Base-by-base conservation (phyloP, 2,329 filamentous ascomycete species). In the Coniella vitis region DNA sequence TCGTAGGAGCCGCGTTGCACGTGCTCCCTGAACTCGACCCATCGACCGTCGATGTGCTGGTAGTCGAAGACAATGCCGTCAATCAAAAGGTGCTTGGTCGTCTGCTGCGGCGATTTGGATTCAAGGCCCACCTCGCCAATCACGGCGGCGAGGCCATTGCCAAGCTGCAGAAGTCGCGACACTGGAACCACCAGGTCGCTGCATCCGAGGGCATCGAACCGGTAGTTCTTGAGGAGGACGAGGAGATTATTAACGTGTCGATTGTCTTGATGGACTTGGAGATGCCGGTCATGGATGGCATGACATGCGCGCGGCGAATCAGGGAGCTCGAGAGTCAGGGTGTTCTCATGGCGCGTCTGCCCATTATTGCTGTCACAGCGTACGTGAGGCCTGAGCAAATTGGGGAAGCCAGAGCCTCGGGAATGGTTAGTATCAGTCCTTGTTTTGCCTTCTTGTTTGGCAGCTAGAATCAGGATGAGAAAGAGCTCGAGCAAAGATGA, bases 251-350 rank as follows among this genome's bases (percentile, higher is more conserved):
- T 8, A 74, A 81, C 41, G 73, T 87, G 20, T 79, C 80, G 8
- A 73, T 89, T 39, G 82, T 90, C 12, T 65, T 90, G 5, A 89
- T 90, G 86, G 87, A 90, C 60, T 72, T 89, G 41, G 86, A 90
- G 59, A 90, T 90, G 86, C 64, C 86, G 1, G 75, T 89, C 38
- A 90, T 90, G 86, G 85, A 90, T 58, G 87, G 87, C 32, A 78
- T 87, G 64, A 84, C 84, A 2, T 88, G 86, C 54, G 82, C 86
- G 12, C 73, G 75, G 37, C 77, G 71, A 52, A 89, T 91, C 46
- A 76, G 87, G 16, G 75, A 84, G 52, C 69, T 87, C 16, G 84
- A 90, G 61, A 68, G 67, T 42, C 71, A 78, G 46, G 79, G 80
- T 17, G 77, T 73, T 29, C 76, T 87, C 41, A 70, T 75, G 16